Conservation (phyloP, 192 early-diverging fungal species). For the Thoreauomyces humboldtii region DNA sequence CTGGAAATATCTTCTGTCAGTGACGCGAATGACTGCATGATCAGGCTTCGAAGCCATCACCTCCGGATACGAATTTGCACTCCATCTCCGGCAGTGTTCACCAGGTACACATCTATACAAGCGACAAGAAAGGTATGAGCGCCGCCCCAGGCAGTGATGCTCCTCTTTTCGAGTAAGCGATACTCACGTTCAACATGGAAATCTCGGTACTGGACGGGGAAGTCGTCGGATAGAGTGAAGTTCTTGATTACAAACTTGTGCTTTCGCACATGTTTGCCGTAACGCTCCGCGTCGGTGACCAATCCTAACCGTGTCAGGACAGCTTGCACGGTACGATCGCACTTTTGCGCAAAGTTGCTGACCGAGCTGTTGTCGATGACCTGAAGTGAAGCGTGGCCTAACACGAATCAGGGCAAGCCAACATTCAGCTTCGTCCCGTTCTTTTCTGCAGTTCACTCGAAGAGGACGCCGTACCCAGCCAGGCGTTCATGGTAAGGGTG, state of each 20-base stretch:
- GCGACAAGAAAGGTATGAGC: background rate
- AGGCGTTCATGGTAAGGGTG: constrained; percentile 38
- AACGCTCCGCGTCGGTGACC: constrained; percentile 23
- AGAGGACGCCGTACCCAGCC: constrained; percentile 36
- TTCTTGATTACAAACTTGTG: constrained; percentile 45
- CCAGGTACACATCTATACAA: constrained; percentile 33
- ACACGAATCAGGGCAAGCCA: background rate
- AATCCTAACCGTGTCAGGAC: constrained; percentile 41
- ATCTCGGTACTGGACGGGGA: constrained; percentile 39
- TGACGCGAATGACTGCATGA: no score
- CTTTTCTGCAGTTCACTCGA: no score
- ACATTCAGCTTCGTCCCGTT: background rate
- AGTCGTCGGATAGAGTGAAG: constrained; percentile 18
- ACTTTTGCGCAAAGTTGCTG: constrained; percentile 41
- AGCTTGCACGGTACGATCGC: constrained; percentile 41
- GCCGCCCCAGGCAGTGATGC: background rate
- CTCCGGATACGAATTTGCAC: constrained; percentile 41
- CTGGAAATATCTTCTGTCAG: background rate
- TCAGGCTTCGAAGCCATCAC: no score
- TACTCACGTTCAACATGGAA: constrained; percentile 42
- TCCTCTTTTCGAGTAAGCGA: no score
- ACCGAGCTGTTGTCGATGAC: constrained; percentile 44
- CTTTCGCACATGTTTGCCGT: constrained; percentile 36
- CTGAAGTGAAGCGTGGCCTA: constrained; percentile 37
- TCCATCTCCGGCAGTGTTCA: constrained; percentile 36